phyloP scores from a whole-genome alignment of 1,284 basidiomycete species.

The Ustilago sp. region DNA sequence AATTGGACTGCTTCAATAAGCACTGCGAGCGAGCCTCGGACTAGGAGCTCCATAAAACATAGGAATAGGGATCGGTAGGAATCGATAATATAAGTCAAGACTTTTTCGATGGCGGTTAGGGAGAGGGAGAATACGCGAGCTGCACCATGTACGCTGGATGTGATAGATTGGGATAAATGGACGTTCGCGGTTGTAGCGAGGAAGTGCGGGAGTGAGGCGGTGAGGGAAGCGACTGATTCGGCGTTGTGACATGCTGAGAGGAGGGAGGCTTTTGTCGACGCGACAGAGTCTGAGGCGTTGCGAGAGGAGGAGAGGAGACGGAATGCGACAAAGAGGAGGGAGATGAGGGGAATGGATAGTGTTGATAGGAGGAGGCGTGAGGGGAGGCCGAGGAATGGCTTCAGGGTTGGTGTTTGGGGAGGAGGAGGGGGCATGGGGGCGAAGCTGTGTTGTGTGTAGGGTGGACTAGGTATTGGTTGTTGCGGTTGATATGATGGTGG shows the following conservation, averaged over 20 bases:
- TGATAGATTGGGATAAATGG: slow-evolving; percentile 80
- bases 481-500: slow-evolving; percentile 26
- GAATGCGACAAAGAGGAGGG: slow-evolving; percentile 86
- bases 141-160: slow-evolving; percentile 81
- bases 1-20: slow-evolving; percentile 81
- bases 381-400: slow-evolving; percentile 82
- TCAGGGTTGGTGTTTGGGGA: slow-evolving; percentile 2
- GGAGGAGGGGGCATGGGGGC: background rate
- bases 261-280: slow-evolving; percentile 78
- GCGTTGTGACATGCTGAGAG: slow-evolving; percentile 83
- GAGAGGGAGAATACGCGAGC: slow-evolving; percentile 68
- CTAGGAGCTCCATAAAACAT: slow-evolving; percentile 89
- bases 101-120: slow-evolving; percentile 46
- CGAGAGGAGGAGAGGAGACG: slow-evolving; percentile 80
- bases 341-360: slow-evolving; percentile 77
- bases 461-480: background rate
- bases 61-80: slow-evolving; percentile 90
- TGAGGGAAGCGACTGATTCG: slow-evolving; percentile 81
- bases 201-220: slow-evolving; percentile 86
- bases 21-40: slow-evolving; percentile 82
- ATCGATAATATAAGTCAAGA: slow-evolving; percentile 80
- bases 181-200: slow-evolving; percentile 85
- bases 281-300: slow-evolving; percentile 77
- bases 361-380: slow-evolving; percentile 85
- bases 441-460: slow-evolving; percentile 1